phyloP scores from a whole-genome alignment of 2,329 filamentous ascomycete species.

The Lizonia empirigonia region DNA sequence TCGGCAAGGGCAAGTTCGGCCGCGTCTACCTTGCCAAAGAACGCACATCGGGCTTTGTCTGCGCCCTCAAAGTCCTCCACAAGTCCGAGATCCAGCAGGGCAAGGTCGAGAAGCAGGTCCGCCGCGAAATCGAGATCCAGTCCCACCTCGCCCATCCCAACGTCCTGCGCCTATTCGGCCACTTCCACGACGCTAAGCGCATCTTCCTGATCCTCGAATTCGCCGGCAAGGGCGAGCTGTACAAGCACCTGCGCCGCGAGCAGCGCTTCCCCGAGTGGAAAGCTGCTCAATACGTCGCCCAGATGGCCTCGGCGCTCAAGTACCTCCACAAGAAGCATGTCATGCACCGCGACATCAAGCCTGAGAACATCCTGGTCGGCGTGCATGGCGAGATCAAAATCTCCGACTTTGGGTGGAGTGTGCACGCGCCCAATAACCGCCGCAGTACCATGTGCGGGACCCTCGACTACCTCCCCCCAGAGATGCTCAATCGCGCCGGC shows the following conservation, averaged over 20 bases:
- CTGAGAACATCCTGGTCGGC: slow-evolving; percentile 93
- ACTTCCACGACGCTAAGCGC: slow-evolving; percentile 88
- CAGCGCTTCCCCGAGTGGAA: slow-evolving; percentile 84
- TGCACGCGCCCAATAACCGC: slow-evolving; percentile 93
- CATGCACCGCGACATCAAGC: slow-evolving; percentile 97
- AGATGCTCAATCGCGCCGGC: slow-evolving; percentile 87
- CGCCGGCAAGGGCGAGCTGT: slow-evolving; percentile 82
- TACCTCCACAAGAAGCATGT: slow-evolving; percentile 97
- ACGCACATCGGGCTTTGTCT: slow-evolving; percentile 78
- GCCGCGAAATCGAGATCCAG: slow-evolving; percentile 88
- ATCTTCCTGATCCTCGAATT: slow-evolving; percentile 89
- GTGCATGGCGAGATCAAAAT: slow-evolving; percentile 99
- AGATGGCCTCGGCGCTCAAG: slow-evolving; percentile 86
- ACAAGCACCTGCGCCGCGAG: slow-evolving; percentile 82
- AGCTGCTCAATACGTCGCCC: slow-evolving; percentile 83
- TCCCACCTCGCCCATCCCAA: slow-evolving; percentile 86
- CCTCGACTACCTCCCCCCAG: slow-evolving; percentile 93
- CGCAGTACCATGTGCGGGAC: slow-evolving; percentile 96
- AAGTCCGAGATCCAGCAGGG: slow-evolving; percentile 82
- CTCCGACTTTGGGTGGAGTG: slow-evolving; percentile 97
- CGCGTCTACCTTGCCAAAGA: slow-evolving; percentile 85
- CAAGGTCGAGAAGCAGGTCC: slow-evolving; percentile 83
- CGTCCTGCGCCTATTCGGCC: slow-evolving; percentile 80
- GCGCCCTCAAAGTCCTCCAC: slow-evolving; percentile 84
- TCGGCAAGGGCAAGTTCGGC: slow-evolving; percentile 88